phyloP scores from a whole-genome alignment of 2,329 filamentous ascomycete species.

The Phialemonium atrogriseum region DNA sequence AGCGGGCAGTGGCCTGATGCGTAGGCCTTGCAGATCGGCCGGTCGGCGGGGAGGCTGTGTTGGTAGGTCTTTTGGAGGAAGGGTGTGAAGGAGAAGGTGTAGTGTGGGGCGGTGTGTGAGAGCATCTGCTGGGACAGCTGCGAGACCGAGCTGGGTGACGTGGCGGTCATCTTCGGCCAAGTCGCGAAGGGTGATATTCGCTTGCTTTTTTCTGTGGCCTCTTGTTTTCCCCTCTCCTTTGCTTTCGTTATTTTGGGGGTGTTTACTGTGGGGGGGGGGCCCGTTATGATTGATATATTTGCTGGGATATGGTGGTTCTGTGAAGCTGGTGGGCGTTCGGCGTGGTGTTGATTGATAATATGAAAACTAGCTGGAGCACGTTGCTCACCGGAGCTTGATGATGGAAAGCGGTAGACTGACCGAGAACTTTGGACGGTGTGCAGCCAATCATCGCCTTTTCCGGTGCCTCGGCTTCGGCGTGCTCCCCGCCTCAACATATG shows the following conservation, averaged over 20 bases:
- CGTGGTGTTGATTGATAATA: constrained; percentile 1
- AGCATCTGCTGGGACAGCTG: constrained; percentile 41
- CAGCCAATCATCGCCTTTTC: constrained; percentile 12
- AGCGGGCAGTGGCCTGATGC: constrained; percentile 79
- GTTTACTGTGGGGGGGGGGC: too few species aligned
- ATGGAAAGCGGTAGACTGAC: constrained; percentile 9
- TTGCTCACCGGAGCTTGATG: background rate
- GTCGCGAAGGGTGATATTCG: too few species aligned
- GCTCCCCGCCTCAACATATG: background rate
- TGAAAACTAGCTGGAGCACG: too few species aligned
- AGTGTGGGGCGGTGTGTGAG: constrained; percentile 44
- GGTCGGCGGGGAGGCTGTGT: constrained; percentile 71
- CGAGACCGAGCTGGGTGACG: constrained; percentile 14
- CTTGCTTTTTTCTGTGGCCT: too few species aligned
- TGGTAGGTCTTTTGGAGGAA: constrained; percentile 79
- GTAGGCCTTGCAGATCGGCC: constrained; percentile 80
- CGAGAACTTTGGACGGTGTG: constrained; percentile 10
- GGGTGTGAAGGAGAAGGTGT: constrained; percentile 76
- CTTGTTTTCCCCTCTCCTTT: too few species aligned
- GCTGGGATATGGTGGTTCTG: too few species aligned
- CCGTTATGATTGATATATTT: too few species aligned
- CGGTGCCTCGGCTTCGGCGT: constrained; percentile 12
- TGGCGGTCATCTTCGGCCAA: constrained; percentile 13
- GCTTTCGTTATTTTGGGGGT: too few species aligned
- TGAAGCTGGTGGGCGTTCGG: constrained; percentile 1